Evolutionary conservation across 1,284 basidiomycete species (phyloP).

Genomic region (Ustanciosporium gigantosporum): DNA sequence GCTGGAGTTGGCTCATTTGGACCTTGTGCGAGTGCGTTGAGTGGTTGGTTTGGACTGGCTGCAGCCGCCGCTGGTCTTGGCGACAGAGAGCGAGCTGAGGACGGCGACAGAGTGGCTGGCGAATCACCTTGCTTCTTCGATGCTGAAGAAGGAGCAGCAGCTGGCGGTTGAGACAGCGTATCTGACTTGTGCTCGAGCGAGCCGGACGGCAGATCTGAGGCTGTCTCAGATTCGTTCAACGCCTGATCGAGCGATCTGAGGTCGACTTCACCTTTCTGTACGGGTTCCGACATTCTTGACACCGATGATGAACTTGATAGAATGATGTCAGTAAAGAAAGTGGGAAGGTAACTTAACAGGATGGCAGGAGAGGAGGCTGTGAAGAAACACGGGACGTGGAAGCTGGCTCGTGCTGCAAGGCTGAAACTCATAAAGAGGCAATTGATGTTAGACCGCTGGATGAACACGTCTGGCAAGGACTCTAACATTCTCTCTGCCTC

Average conservation of each 20-base stretch:
- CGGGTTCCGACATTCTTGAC: conserved; percentile 30
- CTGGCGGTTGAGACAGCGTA: conserved; percentile 23
- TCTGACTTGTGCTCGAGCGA: conserved; percentile 19
- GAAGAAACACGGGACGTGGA: no score
- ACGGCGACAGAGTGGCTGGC: conserved; percentile 35
- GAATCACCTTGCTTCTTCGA: conserved; percentile 1
- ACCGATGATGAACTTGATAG: no score
- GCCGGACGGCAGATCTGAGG: conserved; percentile 16
- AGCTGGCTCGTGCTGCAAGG: no score
- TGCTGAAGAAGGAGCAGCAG: no score
- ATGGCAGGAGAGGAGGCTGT: not conserved
- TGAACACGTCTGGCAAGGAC: no score
- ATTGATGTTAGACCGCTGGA: no score
- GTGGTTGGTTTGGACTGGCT: no score
- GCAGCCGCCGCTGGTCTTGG: conserved; percentile 5
- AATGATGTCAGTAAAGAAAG: not conserved
- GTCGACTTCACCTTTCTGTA: conserved; percentile 34
- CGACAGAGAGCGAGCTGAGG: conserved; percentile 33
- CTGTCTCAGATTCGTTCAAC: conserved; percentile 24
- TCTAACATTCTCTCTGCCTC: no score
- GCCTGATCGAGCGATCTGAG: conserved; percentile 30
- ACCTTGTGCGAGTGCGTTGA: no score
- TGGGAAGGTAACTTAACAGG: not conserved
- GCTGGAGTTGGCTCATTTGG: conserved; percentile 8
- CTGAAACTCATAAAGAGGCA: no score